These are phyloP conservation scores for Leccinum obscurum DNA, from an alignment of 768 basidiomycete species.

Conservation along the genomic window DNA sequence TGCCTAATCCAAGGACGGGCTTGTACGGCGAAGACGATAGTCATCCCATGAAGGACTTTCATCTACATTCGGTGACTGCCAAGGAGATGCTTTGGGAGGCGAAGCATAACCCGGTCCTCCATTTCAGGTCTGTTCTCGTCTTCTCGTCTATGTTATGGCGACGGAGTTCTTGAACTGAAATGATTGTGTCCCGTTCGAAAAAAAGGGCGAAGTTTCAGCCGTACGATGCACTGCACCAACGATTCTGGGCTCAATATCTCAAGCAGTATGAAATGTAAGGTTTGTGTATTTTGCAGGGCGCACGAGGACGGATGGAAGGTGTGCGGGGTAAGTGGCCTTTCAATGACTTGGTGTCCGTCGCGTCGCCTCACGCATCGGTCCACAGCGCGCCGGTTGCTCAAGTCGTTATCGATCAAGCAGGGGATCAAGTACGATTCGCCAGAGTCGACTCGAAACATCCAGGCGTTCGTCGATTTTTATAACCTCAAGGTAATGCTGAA, in stretches of 20 bases:
- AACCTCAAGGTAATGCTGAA: slow-evolving; percentile 73
- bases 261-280: slow-evolving; percentile 68
- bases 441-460: slow-evolving; percentile 82
- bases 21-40: slow-evolving; percentile 38
- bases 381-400: slow-evolving; percentile 61
- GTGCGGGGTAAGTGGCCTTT: slow-evolving; percentile 46
- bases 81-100: slow-evolving; percentile 72
- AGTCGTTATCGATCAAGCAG: slow-evolving; percentile 90
- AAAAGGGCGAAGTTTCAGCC: slow-evolving; percentile 91
- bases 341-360: not conserved
- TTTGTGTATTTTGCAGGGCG: too few relatives aligned
- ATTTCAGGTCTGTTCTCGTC: slow-evolving; percentile 50
- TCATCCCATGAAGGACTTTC: slow-evolving; percentile 70
- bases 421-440: slow-evolving; percentile 90
- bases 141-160: not conserved
- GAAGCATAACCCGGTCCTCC: slow-evolving; percentile 67
- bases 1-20: slow-evolving; percentile 57
- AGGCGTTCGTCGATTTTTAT: slow-evolving; percentile 63
- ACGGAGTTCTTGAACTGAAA: slow-evolving; percentile 1
- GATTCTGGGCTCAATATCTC: slow-evolving; percentile 88
- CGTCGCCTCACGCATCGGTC: slow-evolving; percentile 39
- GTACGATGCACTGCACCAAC: slow-evolving; percentile 86
- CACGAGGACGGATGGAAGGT: too few relatives aligned
- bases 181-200: too few relatives aligned
- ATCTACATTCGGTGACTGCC: slow-evolving; percentile 57